Evolutionary conservation across 805 yeast genomes (phyloP), one percentile per base, ranked within the genome.

Genomic region (Saccharomycopsis microspora): DNA sequence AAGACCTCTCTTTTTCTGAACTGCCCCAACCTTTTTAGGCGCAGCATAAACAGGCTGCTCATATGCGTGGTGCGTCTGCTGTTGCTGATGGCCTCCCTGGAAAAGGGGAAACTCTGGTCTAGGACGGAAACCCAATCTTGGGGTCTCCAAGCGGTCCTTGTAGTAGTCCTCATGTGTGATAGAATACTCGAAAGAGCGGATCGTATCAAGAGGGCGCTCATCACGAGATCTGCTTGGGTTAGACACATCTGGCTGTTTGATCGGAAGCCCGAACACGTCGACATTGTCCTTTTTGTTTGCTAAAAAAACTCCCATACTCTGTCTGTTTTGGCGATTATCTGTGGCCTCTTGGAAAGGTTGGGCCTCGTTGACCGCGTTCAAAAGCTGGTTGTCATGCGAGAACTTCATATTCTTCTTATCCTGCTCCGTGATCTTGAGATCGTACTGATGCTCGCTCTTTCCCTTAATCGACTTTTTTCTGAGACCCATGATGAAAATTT

Each of bases 181-280:
- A 37, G 97, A 81, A 61, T 82, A 93, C 69, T 93, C 97, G 65
- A 93, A 93, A 4, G 85, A 74, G 57, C 97, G 74, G 58, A 93
- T 89, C 2, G 99, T 93, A 64, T 94, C 99, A 58, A 93, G 69
- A 3, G 99, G 99, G 59, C 99, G 78, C 66, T 93, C 99, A 63
- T 89, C 90, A 64, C 98, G 77, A 27, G 84, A 67, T 59, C 99
- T 76, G 5, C 96, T 81, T 32, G 99, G 99, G 61, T 93, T 93
- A 37, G 95, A 86, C 56, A 83, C 72, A 62, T 93, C 99, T 5
- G 94, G 85, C 54, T 77, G 78, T 3, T 60, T 61, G 58, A 93
- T 93, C 5, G 82, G 78, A 50, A 76, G 75, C 27, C 99, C 99
- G 63, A 89, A 90, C 40, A 86, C 79, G 63, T 93, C 99, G 56